Percentiles rank a stretch among this genome's conserved stretches.
These are phyloP conservation scores for Monosporascus ibericus DNA, from an alignment of 2,329 filamentous ascomycete species.

Conservation along the genomic window DNA sequence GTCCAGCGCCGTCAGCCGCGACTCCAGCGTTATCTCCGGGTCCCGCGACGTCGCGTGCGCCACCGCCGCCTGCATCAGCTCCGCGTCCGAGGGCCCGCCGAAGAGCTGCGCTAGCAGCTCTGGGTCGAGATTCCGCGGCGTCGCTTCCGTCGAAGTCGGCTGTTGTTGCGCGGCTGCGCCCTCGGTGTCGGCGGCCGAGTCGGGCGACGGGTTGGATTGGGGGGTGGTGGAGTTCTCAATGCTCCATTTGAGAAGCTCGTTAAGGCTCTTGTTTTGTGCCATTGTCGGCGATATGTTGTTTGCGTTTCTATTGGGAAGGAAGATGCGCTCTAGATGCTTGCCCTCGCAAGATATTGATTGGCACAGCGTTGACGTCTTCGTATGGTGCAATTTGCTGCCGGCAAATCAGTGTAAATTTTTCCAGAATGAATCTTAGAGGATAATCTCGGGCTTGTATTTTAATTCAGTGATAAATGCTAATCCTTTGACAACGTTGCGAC, in stretches of 20 bases:
- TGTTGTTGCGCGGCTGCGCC: conserved; percentile 2
- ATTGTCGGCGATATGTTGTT: conserved; percentile 6
- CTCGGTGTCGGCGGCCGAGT: not conserved
- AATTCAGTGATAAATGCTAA: not conserved
- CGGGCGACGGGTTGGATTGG: not conserved
- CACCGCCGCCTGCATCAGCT: conserved; percentile 86
- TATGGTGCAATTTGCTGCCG: no score
- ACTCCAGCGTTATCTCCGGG: conserved; percentile 60
- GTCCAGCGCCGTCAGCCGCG: conserved; percentile 81
- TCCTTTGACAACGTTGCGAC: not conserved
- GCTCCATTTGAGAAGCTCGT: conserved; percentile 75
- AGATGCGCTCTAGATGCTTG: not conserved
- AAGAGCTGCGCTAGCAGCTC: conserved; percentile 69
- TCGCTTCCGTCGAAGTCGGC: conserved; percentile 21
- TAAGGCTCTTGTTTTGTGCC: conserved; percentile 58
- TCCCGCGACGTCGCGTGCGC: conserved; percentile 59
- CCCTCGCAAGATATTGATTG: not conserved
- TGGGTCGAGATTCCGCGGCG: conserved; percentile 46
- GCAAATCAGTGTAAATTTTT: no score
- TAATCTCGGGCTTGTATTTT: no score
- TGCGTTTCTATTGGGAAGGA: not conserved
- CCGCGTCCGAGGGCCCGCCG: conserved; percentile 82
- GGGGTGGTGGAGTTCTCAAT: conserved; percentile 38
- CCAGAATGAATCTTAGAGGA: no score
- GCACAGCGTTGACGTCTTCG: no score